Conservation (phyloP, 768 basidiomycete genomes). For the Tylopilus intermedius region DNA sequence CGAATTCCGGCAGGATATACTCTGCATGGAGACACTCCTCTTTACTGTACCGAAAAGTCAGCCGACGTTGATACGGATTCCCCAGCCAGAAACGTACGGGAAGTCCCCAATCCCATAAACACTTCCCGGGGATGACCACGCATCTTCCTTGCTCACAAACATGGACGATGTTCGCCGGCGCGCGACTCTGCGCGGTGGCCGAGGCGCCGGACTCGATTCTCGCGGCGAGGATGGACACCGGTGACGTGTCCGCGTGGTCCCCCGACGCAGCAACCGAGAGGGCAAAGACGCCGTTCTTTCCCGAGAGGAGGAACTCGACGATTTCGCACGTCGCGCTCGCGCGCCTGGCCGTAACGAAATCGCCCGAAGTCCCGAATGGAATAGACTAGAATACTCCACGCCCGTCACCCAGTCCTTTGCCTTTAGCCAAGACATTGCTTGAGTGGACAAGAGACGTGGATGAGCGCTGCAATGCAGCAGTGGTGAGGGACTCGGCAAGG, state of each 20-base stretch:
- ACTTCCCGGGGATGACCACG: slow-evolving; percentile 3
- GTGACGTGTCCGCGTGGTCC: neutral
- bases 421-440: slow-evolving; percentile 28
- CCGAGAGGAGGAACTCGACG: slow-evolving; percentile 5
- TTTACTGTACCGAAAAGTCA: slow-evolving; percentile 6
- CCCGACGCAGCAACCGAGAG: slow-evolving; percentile 6
- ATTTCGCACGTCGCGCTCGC: slow-evolving; percentile 3
- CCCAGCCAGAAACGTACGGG: slow-evolving; percentile 12
- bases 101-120: slow-evolving; percentile 3
- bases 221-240: slow-evolving; percentile 3
- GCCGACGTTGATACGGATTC: neutral
- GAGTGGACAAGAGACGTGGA: neutral
- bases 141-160: slow-evolving; percentile 14
- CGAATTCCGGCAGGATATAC: slow-evolving; percentile 3
- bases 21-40: neutral
- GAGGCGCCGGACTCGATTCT: slow-evolving; percentile 3
- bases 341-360: slow-evolving; percentile 21
- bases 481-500: neutral
- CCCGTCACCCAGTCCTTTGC: slow-evolving; percentile 27
- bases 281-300: slow-evolving; percentile 5
- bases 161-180: slow-evolving; percentile 15
- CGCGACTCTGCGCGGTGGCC: neutral
- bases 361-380: slow-evolving; percentile 32
- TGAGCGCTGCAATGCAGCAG: neutral
- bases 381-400: slow-evolving; percentile 32